phyloP scores from a whole-genome alignment of 1,284 basidiomycete genomes.

The Cutaneotrichosporon arboriforme region DNA sequence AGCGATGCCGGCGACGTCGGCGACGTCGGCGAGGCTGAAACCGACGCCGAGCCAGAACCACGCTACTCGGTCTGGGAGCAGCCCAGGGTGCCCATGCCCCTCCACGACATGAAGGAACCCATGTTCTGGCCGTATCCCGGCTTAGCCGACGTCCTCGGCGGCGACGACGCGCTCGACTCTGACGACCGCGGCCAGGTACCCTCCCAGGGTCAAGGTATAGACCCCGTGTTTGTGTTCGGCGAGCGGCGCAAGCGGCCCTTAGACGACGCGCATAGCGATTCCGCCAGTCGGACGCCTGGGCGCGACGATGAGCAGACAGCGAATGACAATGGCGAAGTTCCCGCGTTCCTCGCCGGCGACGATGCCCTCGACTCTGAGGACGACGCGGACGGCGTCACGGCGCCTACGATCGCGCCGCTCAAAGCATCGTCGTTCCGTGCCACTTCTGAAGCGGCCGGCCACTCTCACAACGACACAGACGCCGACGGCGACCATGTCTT shows the following conservation, averaged over 20 bases:
- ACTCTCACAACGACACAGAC: neutral
- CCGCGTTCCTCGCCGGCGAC: neutral
- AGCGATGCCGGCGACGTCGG: neutral
- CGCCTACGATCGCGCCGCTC: too few species aligned
- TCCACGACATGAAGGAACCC: too few species aligned
- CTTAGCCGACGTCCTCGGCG: neutral
- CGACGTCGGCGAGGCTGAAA: slow-evolving; percentile 1
- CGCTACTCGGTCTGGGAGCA: too few species aligned
- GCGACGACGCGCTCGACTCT: neutral
- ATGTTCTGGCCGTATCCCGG: neutral
- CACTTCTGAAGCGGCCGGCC: too few species aligned
- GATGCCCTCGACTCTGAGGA: neutral
- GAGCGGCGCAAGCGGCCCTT: too few species aligned
- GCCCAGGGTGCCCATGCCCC: too few species aligned
- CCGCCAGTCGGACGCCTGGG: too few species aligned
- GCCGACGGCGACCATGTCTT: neutral
- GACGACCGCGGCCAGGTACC: neutral
- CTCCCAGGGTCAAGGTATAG: too few species aligned
- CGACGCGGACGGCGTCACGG: neutral
- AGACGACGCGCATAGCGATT: neutral
- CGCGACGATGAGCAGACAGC: too few species aligned
- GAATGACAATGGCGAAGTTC: too few species aligned
- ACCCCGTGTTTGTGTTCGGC: too few species aligned
- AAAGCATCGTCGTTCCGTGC: too few species aligned
- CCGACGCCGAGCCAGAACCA: neutral